These are phyloP conservation scores for Eucalyptus camaldulensis DNA, from an alignment of 345 rosid species.

Conservation along the genomic window DNA sequence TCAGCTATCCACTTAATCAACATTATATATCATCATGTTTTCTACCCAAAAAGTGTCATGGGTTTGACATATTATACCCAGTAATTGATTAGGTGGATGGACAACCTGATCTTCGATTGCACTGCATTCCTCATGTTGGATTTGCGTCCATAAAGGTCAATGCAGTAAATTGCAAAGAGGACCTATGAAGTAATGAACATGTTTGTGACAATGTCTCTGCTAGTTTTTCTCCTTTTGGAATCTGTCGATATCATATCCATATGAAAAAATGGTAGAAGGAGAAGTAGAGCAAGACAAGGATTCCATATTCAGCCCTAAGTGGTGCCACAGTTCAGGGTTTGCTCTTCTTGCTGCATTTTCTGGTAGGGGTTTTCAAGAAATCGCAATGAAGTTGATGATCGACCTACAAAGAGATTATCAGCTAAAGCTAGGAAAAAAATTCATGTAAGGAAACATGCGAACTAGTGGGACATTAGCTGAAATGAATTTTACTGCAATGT, in stretches of 20 bases:
- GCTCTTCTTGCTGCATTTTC: background rate
- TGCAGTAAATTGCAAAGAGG: background rate
- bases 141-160: background rate
- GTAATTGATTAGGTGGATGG: background rate
- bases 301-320: background rate
- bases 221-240: background rate
- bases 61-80: background rate
- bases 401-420: background rate
- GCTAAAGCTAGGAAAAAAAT: background rate
- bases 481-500: background rate
- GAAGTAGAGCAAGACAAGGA: background rate
- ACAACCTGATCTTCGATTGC: background rate
- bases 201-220: background rate
- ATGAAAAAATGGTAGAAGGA: background rate
- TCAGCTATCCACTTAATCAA: background rate
- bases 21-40: background rate
- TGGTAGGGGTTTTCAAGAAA: background rate
- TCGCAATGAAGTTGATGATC: background rate
- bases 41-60: background rate
- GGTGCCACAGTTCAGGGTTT: background rate
- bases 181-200: background rate
- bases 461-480: background rate
- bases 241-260: background rate
- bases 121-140: background rate
- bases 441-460: background rate